These are phyloP conservation scores for Agaricus sinodeliciosus DNA, from an alignment of 768 basidiomycete genomes.

Conservation along the genomic window DNA sequence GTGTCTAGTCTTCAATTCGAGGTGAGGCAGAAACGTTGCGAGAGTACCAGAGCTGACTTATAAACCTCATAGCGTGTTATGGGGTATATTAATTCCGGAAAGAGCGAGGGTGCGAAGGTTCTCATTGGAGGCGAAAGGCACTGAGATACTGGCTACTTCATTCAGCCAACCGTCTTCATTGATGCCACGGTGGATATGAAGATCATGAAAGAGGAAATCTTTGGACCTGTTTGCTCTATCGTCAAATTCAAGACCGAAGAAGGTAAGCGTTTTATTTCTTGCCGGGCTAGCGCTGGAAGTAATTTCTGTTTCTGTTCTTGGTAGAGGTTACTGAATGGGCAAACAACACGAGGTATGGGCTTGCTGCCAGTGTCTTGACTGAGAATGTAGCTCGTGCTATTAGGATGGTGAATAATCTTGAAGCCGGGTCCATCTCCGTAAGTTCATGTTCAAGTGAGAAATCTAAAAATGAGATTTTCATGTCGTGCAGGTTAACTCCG, in stretches of 20 bases:
- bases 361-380: constrained; percentile 74
- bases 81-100: constrained; percentile 39
- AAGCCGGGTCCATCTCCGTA: constrained; percentile 13
- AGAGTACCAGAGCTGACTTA: background rate
- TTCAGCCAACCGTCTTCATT: constrained; percentile 72
- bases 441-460: constrained; percentile 48
- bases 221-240: constrained; percentile 34
- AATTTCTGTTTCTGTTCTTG: background rate
- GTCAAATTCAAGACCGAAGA: constrained; percentile 69
- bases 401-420: constrained; percentile 41
- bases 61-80: constrained; percentile 11
- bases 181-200: constrained; percentile 62
- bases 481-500: constrained; percentile 33
- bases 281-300: background rate
- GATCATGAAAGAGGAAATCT: constrained; percentile 50
- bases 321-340: constrained; percentile 44
- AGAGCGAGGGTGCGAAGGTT: constrained; percentile 11
- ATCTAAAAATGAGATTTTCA: constrained; percentile 36
- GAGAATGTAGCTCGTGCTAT: constrained; percentile 62
- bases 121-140: constrained; percentile 10
- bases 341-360: constrained; percentile 73
- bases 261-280: constrained; percentile 13
- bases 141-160: constrained; percentile 46
- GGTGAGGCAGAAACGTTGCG: constrained; percentile 25
- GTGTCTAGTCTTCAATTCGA: constrained; percentile 64